Base-by-base conservation (phyloP, 2,329 filamentous ascomycete species). In the Sclerotinia sclerotiorum region DNA sequence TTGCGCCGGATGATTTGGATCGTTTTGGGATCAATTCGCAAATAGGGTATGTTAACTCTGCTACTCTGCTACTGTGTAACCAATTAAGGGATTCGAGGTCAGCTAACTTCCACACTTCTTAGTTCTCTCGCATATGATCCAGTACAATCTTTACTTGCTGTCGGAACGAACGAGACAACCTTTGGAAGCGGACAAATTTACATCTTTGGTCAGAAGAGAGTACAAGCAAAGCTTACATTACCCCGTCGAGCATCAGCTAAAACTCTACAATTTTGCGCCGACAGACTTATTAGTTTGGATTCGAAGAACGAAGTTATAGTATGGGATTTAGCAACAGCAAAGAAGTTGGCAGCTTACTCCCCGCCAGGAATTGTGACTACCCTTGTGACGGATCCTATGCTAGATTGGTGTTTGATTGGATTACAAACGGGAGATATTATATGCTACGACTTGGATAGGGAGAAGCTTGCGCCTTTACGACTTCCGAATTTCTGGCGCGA, bases 351-450 rank as follows among this genome's bases (percentile, higher is more conserved):
- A 35, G 88, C 87, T 46, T 90, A 93, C 77, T 87, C 91, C 5
- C 89, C 93, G 13, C 91, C 93, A 0, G 93, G 92, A 7, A 85
- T 88, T 61, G 91, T 94, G 27, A 89, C 87, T 19, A 85, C 87
- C 44, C 78, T 98, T 75, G 84, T 90, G 68, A 93, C 91, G 10
- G 95, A 99, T 77, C 93, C 94, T 0, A 92, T 92, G 81, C 83
- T 99, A 70, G 95, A 99, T 79, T 99, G 96, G 88, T 93, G 90
- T 49, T 90, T 99, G 70, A 82, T 98, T 56, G 95, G 93, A 17
- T 82, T 93, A 71, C 88, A 91, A 72, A 91, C 86, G 76, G 93
- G 94, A 70, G 94, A 98, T 69, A 84, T 98, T 15, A 84, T 94
- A 69, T 92, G 93, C n/a, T 99, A 94, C 77, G 95, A 99, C 78